phyloP scores from a whole-genome alignment of 1,284 basidiomycete species.

The Fistulinella staudtii region DNA sequence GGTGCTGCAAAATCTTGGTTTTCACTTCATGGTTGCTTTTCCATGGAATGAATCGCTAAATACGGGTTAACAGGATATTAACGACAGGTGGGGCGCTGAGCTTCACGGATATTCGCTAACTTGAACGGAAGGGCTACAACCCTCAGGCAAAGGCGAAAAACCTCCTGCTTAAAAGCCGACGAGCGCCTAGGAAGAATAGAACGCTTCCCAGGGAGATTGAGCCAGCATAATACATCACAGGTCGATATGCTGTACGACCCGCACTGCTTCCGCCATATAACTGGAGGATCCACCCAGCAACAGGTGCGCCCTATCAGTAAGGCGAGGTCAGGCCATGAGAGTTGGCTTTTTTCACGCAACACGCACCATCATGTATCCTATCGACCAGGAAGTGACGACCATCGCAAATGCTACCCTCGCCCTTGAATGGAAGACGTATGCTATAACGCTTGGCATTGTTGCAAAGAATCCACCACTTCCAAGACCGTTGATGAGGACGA shows the following conservation, averaged over 20 bases:
- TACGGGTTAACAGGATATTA: no score
- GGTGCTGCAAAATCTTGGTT: no score
- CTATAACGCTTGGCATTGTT: slow-evolving; percentile 33
- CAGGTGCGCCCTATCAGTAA: slow-evolving; percentile 13
- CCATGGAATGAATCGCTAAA: no score
- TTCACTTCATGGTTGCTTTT: no score
- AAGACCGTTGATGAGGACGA: slow-evolving; percentile 29
- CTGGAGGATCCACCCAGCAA: slow-evolving; percentile 32
- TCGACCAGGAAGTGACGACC: slow-evolving; percentile 32
- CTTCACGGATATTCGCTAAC: background rate
- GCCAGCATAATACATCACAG: slow-evolving; percentile 34
- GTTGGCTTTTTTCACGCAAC: no score
- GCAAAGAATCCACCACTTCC: slow-evolving; percentile 36
- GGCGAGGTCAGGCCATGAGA: no score
- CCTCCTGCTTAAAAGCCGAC: slow-evolving; percentile 4
- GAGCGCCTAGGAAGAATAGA: slow-evolving; percentile 18
- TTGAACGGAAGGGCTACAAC: background rate
- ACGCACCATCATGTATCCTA: slow-evolving; percentile 15
- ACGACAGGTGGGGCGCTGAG: no score
- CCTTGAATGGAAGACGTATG: slow-evolving; percentile 28
- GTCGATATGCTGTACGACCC: slow-evolving; percentile 23
- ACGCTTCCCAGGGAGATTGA: slow-evolving; percentile 23
- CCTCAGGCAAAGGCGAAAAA: slow-evolving; percentile 17
- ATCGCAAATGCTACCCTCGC: slow-evolving; percentile 31
- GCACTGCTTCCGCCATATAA: slow-evolving; percentile 23